Evolutionary conservation across 306 rosid species (phyloP).

Genomic region (Vachellia collinsii): DNA sequence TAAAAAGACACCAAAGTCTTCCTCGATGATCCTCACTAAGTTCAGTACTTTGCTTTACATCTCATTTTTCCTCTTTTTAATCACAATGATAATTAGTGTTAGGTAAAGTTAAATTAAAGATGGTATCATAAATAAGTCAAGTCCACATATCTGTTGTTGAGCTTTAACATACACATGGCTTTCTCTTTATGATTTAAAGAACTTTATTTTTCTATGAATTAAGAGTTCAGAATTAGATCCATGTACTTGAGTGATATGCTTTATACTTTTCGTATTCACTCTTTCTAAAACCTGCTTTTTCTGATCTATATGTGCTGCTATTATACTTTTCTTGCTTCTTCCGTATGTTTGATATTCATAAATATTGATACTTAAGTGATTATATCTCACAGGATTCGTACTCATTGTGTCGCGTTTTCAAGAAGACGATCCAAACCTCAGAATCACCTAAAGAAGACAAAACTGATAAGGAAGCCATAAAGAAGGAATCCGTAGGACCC

Average conservation of each 20-base stretch:
- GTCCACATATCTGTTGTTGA: not conserved
- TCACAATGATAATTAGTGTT: not conserved
- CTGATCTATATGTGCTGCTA: not conserved
- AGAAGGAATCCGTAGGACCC: slow-evolving; percentile 35
- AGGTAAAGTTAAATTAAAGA: slow-evolving; percentile 20
- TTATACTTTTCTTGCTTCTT: slow-evolving; percentile 34
- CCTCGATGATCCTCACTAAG: slow-evolving; percentile 17
- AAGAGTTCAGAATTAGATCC: slow-evolving; percentile 36
- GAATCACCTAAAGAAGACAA: slow-evolving; percentile 44
- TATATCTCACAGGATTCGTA: slow-evolving; percentile 72
- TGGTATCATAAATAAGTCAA: not conserved
- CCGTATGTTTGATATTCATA: not conserved
- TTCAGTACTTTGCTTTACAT: slow-evolving; percentile 30
- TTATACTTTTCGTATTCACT: slow-evolving; percentile 38
- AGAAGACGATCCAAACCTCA: slow-evolving; percentile 66
- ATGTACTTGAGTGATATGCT: slow-evolving; percentile 41
- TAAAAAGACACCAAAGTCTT: slow-evolving; percentile 37
- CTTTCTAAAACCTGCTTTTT: slow-evolving; percentile 39
- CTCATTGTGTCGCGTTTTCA: slow-evolving; percentile 86
- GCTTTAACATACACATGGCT: slow-evolving; percentile 43
- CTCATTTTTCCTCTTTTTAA: not conserved
- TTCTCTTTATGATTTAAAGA: slow-evolving; percentile 31
- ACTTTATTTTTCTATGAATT: not conserved
- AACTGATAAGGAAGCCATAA: not conserved
- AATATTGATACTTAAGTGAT: not conserved